Conservation (phyloP, 2,329 filamentous ascomycete genomes). For the Aquanectria penicillioides region DNA sequence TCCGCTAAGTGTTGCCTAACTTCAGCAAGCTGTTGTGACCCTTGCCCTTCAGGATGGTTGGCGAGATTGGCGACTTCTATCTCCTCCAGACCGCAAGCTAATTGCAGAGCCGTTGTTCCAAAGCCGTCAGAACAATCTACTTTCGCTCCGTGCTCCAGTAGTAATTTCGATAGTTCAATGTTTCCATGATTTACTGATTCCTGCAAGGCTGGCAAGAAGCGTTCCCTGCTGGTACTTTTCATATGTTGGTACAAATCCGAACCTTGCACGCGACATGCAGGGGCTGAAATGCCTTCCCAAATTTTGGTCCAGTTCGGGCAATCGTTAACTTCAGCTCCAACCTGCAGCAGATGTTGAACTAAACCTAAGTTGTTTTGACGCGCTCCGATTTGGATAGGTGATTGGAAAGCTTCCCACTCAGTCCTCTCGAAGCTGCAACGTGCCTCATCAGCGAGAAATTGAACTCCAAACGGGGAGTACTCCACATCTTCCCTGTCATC, state of each 20-base stretch:
- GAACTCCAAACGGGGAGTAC: background rate
- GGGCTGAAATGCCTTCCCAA: background rate
- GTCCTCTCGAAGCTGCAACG: background rate
- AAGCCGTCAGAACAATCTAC: background rate
- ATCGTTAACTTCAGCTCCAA: background rate
- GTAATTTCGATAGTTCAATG: background rate
- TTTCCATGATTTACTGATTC: background rate
- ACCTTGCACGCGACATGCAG: background rate
- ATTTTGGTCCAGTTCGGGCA: background rate
- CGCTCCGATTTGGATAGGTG: background rate
- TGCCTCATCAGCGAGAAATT: too few relatives aligned
- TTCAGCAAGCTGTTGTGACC: too few relatives aligned
- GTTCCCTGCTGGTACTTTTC: too few relatives aligned
- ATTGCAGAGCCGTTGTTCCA: background rate
- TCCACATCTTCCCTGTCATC: background rate
- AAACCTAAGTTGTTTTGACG: background rate
- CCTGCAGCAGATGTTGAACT: background rate
- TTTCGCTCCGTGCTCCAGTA: background rate
- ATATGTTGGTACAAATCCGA: background rate
- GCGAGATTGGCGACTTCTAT: too few relatives aligned
- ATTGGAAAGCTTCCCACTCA: background rate
- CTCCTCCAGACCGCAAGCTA: background rate
- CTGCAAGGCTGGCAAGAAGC: background rate
- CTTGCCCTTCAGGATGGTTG: too few relatives aligned
- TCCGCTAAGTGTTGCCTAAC: background rate